Base-by-base conservation (phyloP, 2,329 filamentous ascomycete genomes). In the Harringtonia aguacate region DNA sequence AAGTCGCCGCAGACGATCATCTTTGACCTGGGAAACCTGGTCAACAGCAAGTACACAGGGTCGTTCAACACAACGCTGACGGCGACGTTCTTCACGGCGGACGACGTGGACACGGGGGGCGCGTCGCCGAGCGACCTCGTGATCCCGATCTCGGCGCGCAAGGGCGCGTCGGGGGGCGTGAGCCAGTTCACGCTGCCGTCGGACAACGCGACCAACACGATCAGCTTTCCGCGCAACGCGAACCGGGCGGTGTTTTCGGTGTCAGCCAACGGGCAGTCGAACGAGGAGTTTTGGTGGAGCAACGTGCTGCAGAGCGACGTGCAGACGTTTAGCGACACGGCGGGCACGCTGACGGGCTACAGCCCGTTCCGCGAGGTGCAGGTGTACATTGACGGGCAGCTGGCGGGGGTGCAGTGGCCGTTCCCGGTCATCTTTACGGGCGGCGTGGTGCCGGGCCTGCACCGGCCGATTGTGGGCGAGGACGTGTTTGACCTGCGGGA, bases 211-310 rank as follows among this genome's bases (percentile, higher is more conserved):
- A 70, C 69, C 1, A 75, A 73, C 49, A 68, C 66, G 0, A 60
- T 87, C 35, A 44, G 15, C n/a, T 68, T 94, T 36, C 86, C 86
- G 3, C 68, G 63, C 40, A 82, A 86, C 54, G 70, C 72, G 18
- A 73, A 75, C 43, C 77, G 80, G 46, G 86, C 86, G 17, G 74
- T 88, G 9, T 76, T 90, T 44, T 79, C 83, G 1, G 70, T 92
- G n/a, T 78, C 82, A 9, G 84, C 86, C 15, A 86, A 80, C 51
- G 86, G 84, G 1, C 86, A 92, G 58, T 72, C 72, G 1, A 64
- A 70, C 15, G 86, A 92, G 62, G 86, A 94, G 58, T 90, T 90
- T 55, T 94, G 86, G 85, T 92, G 84, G 79, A 75, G 72, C 46
- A 90, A 90, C 55, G 79, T 87, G 1, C 73, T 83, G 3, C 71